Percentiles rank a stretch among this genome's conserved stretches.
These are phyloP conservation scores for Hydnomerulius pinastri DNA, from an alignment of 768 basidiomycete species.

Conservation along the genomic window DNA sequence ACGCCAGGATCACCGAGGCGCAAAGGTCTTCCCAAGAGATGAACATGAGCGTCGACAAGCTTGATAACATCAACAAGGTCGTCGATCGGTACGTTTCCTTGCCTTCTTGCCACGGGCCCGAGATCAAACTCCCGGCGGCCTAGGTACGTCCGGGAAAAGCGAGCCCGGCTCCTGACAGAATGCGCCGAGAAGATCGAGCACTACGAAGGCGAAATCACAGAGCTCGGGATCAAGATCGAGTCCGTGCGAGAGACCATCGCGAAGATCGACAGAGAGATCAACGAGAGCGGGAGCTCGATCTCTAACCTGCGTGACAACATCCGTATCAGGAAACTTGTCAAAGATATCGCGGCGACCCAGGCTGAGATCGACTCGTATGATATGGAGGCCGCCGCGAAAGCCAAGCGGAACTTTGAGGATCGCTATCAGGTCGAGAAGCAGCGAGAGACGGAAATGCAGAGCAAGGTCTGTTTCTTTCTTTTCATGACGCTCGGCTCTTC, in stretches of 20 bases:
- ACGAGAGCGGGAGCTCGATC: constrained; percentile 67
- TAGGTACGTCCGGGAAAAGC: constrained; percentile 77
- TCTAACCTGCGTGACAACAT: constrained; percentile 83
- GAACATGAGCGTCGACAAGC: constrained; percentile 61
- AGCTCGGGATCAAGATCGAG: constrained; percentile 43
- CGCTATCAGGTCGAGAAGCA: constrained; percentile 73
- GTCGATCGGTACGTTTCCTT: constrained; percentile 58
- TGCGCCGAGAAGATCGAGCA: constrained; percentile 55
- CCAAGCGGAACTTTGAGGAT: constrained; percentile 81
- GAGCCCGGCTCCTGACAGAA: constrained; percentile 59
- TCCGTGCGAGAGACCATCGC: constrained; percentile 46
- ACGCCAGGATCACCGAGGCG: constrained; percentile 48
- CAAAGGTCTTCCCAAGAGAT: constrained; percentile 64
- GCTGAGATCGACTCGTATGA: constrained; percentile 74
- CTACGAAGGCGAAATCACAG: constrained; percentile 46
- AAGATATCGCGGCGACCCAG: constrained; percentile 67
- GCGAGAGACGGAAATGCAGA: constrained; percentile 70
- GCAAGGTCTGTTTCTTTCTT: constrained; percentile 48
- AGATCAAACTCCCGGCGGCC: neutral
- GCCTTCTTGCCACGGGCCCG: neutral
- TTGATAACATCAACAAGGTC: constrained; percentile 58
- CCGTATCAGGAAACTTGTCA: constrained; percentile 66
- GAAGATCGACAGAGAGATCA: constrained; percentile 75
- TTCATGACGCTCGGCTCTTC: constrained; percentile 6
- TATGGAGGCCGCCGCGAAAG: constrained; percentile 84